Evolutionary conservation across 2,329 filamentous ascomycete genomes (phyloP), one percentile per base, ranked within the genome.

Genomic region (Penicillium sp.): DNA sequence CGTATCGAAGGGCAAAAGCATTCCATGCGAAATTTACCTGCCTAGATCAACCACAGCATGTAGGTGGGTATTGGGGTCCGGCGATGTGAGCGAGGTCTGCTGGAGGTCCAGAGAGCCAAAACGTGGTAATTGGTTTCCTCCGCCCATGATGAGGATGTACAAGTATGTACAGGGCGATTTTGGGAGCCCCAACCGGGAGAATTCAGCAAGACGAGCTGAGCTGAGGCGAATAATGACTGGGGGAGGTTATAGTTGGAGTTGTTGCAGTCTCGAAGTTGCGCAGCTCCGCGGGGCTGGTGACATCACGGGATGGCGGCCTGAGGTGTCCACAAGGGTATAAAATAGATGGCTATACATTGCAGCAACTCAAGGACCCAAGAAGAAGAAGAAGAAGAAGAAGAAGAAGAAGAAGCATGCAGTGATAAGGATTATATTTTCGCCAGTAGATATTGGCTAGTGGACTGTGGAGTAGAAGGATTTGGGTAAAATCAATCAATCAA

Each of bases 21-120:
- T 27, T 29, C 29, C n/a, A 17, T 40, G 17, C 17, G 15, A 42
- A 8, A 26, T 32, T 51, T 66, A 74, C 71, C 71, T 74, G 53
- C 72, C 72, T 60, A 72, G 58, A 59, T 74, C 70, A 13, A 71
- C 65, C 46, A 72, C 59, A 7, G 63, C 69, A 49, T 68, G 64
- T 7, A 70, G 58, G 52, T 62, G 57, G 17, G 27, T 17, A 42
- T 62, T 62, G 34, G 39, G 39, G 15, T 42, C 26, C 2, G 39
- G 39, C 39, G 39, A 42, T 23, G 26, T 20, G 24, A 42, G 15
- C 17, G 10, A 18, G 24, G 15, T 13, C 26, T 27, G 24, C 17
- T 42, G 23, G 24, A 18, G 15, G 24, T 42, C 24, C 8, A 10
- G 20, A n/a, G 23, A 27, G 10, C 24, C 39, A 12, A 27, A 15